Evolutionary conservation across 2,329 filamentous ascomycete species (phyloP), one percentile per base, ranked within the genome.

Genomic region (Aspergillus cejpii): DNA sequence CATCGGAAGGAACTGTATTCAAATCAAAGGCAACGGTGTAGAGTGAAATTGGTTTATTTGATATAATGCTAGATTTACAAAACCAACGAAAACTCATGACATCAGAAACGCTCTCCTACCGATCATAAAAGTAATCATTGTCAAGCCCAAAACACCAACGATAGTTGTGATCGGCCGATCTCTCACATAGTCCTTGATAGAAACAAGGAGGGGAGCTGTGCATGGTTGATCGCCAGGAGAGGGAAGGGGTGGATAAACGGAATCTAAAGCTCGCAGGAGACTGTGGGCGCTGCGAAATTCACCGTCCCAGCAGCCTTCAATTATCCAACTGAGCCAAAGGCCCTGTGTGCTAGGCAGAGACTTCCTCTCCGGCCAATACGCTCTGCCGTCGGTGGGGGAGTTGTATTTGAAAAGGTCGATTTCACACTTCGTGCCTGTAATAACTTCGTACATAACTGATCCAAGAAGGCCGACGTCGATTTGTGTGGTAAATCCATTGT

Each of bases 401-500:
- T 43, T 31, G 14, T 56, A 36, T 37, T 55, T 40, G 20, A 44
- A 58, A 4, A 62, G 39, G 44, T 62, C 52, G 43, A 63, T 57
- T 33, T 53, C 42, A 43, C 52, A 60, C 17, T 49, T 44, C 23
- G 48, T 21, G 12, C 51, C 55, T 29, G 51, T 57, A 6, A 58
- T 44, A 8, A 63, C 47, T 40, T 63, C 56, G 46, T 57, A 65
- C 21, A 62, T 60, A 15, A 60, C 55, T 2, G 53, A 51, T 19
- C 55, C 60, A 15, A 61, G 43, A 37, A 55, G 56, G 11, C 53
- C 56, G 39, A 62, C 57, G 37, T 62, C 59, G 5, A 47, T 59
- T 14, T 57, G 49, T 36, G 59, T 46, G 2, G 56, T 54, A 39
- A 51, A 60, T n/a, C 56, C 55, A 12, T 26, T 24, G 38, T 58